phyloP scores from a whole-genome alignment of 1,139 yeast genomes.

The Pichia sp. region DNA sequence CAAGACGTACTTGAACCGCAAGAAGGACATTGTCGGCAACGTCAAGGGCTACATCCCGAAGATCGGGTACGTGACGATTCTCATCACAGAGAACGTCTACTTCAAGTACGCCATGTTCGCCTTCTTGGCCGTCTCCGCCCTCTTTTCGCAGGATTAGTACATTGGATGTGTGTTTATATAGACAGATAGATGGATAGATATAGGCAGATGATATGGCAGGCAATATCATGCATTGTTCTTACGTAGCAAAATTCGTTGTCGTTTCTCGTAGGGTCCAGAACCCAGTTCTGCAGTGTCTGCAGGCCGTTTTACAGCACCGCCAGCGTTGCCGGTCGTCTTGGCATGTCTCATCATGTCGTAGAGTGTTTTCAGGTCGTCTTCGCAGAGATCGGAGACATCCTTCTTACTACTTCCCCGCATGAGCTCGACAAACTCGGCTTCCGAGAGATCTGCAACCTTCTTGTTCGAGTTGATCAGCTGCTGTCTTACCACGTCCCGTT shows the following conservation, averaged over 20 bases:
- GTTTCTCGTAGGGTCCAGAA: conserved; percentile 16
- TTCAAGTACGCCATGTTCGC: conserved; percentile 71
- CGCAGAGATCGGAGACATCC: conserved; percentile 16
- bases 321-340: not conserved
- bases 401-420: conserved; percentile 27
- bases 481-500: conserved; percentile 57
- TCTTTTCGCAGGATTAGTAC: conserved; percentile 44
- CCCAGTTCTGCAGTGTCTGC: conserved; percentile 19
- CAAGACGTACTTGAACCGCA: conserved; percentile 72
- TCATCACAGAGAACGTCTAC: conserved; percentile 84
- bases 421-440: conserved; percentile 20
- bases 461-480: conserved; percentile 38
- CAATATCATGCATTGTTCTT: not conserved
- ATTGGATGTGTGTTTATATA: not conserved
- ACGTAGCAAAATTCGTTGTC: conserved; percentile 13
- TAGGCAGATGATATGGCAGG: not conserved
- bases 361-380: conserved; percentile 26
- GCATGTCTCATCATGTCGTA: not conserved
- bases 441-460: conserved; percentile 9
- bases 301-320: conserved; percentile 22
- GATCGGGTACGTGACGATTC: conserved; percentile 86
- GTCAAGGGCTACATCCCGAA: conserved; percentile 91
- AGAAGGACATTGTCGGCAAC: conserved; percentile 78
- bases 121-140: conserved; percentile 55
- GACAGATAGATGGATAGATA: too few relatives aligned